A percentile compares a stretch with the other conserved stretches of the same genome.
Conservation (phyloP, 139 green algal genomes). For the Auxenochlorella pyrenoidosa region DNA sequence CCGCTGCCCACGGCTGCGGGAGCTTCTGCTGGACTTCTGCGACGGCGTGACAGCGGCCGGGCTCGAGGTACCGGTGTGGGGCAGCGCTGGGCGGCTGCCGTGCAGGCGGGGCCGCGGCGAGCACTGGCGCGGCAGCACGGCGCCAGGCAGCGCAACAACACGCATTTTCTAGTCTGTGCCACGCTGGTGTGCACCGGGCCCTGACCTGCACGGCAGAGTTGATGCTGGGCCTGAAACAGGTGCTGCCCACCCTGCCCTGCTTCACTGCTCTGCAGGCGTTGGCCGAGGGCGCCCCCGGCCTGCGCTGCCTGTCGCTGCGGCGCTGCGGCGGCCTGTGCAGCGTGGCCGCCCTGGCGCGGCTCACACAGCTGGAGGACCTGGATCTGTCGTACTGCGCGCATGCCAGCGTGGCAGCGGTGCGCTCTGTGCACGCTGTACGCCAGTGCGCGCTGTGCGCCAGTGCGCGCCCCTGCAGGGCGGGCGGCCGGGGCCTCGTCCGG, state of each 20-base stretch:
- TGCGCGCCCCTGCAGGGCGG: no score
- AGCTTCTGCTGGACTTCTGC: not conserved
- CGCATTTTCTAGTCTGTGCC: no score
- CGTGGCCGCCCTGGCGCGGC: not conserved
- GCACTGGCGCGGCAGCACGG: no score
- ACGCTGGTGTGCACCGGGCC: no score
- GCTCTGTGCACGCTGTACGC: no score
- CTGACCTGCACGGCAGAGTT: no score
- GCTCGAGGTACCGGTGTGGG: not conserved
- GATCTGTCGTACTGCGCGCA: not conserved
- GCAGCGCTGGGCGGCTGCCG: no score
- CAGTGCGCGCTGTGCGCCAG: no score
- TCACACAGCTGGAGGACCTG: not conserved
- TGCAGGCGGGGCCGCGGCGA: no score
- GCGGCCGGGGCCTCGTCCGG: no score
- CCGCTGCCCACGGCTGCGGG: not conserved
- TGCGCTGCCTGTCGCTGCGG: not conserved
- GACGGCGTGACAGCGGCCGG: not conserved
- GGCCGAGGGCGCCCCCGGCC: not conserved
- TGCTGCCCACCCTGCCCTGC: not conserved
- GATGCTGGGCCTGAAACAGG: no score
- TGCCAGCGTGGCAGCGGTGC: not conserved
- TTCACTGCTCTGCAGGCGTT: not conserved
- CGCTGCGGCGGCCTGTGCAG: not conserved
- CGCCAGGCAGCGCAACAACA: no score